Conservation (phyloP, 2,329 filamentous ascomycete genomes). For the Trichoderma lentiforme region DNA sequence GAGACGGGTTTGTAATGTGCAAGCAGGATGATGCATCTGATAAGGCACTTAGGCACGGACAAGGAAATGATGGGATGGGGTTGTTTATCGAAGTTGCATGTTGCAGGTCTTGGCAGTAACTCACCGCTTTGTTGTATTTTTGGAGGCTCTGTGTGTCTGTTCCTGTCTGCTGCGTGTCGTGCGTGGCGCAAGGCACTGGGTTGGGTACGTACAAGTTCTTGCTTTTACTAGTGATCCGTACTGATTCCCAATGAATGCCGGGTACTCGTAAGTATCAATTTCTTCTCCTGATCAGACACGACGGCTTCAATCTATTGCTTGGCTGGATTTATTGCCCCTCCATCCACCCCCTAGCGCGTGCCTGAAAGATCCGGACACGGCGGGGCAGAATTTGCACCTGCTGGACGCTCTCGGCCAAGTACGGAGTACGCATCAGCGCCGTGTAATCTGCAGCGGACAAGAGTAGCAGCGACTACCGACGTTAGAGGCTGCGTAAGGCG, state of each 20-base stretch:
- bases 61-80: neutral
- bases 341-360: neutral
- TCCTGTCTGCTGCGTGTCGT: neutral
- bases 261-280: neutral
- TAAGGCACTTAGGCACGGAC: neutral
- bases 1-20: neutral
- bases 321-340: neutral
- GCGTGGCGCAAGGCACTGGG: neutral
- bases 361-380: neutral
- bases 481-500: neutral
- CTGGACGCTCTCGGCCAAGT: neutral
- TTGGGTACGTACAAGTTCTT: neutral
- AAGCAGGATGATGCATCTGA: neutral
- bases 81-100: neutral
- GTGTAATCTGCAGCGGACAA: neutral
- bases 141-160: constrained; percentile 17
- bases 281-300: neutral
- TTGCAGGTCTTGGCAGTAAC: constrained; percentile 22
- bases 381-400: neutral
- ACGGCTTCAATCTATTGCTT: neutral
- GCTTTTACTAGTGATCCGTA: neutral
- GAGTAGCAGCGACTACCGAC: neutral
- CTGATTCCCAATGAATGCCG: neutral
- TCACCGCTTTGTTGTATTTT: constrained; percentile 30
- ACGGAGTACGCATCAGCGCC: neutral